Base-by-base conservation (phyloP, 2,329 filamentous ascomycete genomes). In the Fusarium neocosmosporiellum region DNA sequence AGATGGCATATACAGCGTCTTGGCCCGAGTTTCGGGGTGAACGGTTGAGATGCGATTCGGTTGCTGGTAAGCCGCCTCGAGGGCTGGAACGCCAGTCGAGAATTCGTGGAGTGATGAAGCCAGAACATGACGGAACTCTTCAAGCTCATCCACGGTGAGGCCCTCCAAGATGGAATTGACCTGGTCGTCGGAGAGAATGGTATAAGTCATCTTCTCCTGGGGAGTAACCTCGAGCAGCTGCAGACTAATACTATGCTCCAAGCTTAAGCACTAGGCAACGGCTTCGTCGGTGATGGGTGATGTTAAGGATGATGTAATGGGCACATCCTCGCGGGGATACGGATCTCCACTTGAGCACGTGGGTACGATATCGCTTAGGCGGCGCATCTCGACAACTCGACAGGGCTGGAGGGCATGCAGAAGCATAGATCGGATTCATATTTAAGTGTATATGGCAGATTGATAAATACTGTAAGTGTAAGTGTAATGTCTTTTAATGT, bases 1-100 rank as follows among this genome's bases (percentile, higher is more conserved):
- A 2, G 92, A 92, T 0, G 93, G 93, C 91, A 94, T 94, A 78
- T 94, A 94, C 24, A 94, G 82, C 3, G 91, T 93, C 20, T 89
- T 91, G 33, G 86, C 84, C 43, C 86, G 86, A 18, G 86, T 88
- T 0, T 79, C 80, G 2, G 82, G 78, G 29, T 87, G 87, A 43
- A 85, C 79, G 9, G 89, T 84, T 0, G 85, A 81, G 11, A 85
- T 85, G 34, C 88, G 84, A 64, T 86, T 83, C 7, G 89, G 90
- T 74, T 91, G 89, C 72, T 91, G 86, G 64, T 88, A 85, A 5
- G 86, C 83, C 39, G 81, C 80, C 36, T 83, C 80, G 29, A 83
- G 79, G 18, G 80, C 78, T 63, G 87, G 85, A 0, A 86, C 85
- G 55, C 86, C 86, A 2, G 87, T 90, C 5, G 90, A 91, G 80